Evolutionary conservation across 345 rosid genomes (phyloP).

Genomic region (Salix arbutifolia): DNA sequence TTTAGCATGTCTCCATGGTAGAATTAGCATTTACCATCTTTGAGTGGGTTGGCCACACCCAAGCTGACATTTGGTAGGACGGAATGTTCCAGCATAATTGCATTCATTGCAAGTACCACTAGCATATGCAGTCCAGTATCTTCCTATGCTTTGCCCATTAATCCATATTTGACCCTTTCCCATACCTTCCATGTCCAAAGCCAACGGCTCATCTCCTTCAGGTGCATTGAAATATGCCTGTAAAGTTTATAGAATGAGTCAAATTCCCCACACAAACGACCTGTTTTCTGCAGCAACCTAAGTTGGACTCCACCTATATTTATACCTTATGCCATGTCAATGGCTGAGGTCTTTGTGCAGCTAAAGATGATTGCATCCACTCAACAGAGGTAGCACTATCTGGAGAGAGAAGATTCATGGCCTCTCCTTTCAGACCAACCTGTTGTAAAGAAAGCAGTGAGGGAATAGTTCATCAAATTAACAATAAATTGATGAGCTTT

Average conservation of each 20-base stretch:
- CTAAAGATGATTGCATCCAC: conserved; percentile 32
- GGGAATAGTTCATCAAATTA: neutral
- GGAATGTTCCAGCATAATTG: conserved; percentile 67
- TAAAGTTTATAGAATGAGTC: conserved; percentile 6
- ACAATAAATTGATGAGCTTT: neutral
- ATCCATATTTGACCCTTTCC: conserved; percentile 99
- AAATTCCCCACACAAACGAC: neutral
- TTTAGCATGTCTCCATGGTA: neutral
- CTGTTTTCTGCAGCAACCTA: neutral
- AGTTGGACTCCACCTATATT: neutral
- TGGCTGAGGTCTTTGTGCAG: conserved; percentile 67
- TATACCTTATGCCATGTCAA: conserved; percentile 95
- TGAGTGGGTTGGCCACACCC: conserved; percentile 98
- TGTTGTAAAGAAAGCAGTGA: conserved; percentile 26
- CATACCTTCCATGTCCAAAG: conserved; percentile 96
- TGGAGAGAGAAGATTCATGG: conserved; percentile 34
- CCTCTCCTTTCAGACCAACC: conserved; percentile 99
- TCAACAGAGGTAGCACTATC: conserved; percentile 24
- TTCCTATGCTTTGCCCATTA: conserved; percentile 85
- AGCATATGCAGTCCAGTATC: conserved; percentile 94
- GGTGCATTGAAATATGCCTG: conserved; percentile 90
- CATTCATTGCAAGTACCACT: conserved; percentile 74
- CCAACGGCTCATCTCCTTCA: conserved; percentile 84
- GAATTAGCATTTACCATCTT: conserved; percentile 42
- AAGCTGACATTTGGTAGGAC: conserved; percentile 74